Conservation (phyloP, 441 rosid species). For the Pelargonium australe region DNA sequence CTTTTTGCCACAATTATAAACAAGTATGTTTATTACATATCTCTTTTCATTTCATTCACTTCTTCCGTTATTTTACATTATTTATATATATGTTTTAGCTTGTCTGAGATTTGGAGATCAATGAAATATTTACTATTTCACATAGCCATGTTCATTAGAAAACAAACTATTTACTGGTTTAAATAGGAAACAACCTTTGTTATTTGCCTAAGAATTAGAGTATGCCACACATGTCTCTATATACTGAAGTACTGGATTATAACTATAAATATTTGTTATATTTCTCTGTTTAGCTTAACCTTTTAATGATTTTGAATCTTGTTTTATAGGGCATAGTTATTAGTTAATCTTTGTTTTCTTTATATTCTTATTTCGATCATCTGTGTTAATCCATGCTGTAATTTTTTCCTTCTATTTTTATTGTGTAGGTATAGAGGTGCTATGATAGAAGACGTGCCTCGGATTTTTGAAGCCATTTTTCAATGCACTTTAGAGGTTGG, state of each 20-base stretch:
- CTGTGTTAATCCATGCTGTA: not conserved
- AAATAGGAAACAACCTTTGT: not conserved
- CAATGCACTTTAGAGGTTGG: constrained; percentile 98
- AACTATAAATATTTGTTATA: not conserved
- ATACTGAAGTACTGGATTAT: not conserved
- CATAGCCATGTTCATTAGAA: too few relatives aligned
- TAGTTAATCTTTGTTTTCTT: too few relatives aligned
- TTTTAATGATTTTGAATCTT: not conserved
- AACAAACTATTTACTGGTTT: not conserved
- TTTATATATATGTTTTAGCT: not conserved
- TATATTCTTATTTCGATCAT: not conserved
- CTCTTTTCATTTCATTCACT: not conserved
- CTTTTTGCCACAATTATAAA: constrained; percentile 98
- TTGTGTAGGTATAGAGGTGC: constrained; percentile 71
- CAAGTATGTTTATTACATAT: constrained; percentile 48
- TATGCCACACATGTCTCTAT: not conserved
- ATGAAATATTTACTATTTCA: too few relatives aligned
- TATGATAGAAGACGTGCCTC: constrained; percentile 97
- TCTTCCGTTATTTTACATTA: not conserved
- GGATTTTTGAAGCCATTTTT: constrained; percentile 97
- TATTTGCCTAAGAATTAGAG: not conserved
- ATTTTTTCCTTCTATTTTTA: not conserved
- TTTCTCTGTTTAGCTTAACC: not conserved
- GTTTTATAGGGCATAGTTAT: not conserved
- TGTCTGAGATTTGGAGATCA: not conserved